Base-by-base conservation (phyloP, 805 yeast genomes). In the Metschnikowia amazonensis region DNA sequence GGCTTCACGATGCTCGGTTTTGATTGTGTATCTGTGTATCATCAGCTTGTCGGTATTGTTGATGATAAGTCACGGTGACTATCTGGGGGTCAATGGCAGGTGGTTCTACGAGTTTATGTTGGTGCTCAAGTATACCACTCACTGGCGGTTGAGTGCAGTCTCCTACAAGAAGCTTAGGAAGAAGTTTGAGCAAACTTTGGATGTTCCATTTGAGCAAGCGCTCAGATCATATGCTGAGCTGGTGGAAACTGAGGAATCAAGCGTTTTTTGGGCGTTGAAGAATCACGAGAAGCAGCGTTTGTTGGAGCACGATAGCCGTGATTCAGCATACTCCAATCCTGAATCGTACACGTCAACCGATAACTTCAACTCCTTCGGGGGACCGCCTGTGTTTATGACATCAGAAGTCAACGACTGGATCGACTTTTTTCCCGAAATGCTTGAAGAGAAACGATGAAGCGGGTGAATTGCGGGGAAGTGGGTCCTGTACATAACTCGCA, bases 91-190 rank as follows among this genome's bases (percentile, higher is more conserved):
- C 2, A 14, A 32, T 7, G 35, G 31, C 5, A 35, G 31, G 29
- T 27, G 36, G n/a, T 45, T 48, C 24, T 48, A 45, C 31, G 53
- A 50, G 23, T 48, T 50, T 30, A 50, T 50, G 53, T 24, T 48
- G 13, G 47, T 50, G 17, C 41, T 50, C 8, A 31, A 36, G 31
- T 32, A 39, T 33, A 36, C 46, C 10, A 42, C 49, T 2, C 27
- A 30, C 25, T 50, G 53, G 53, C 38, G 44, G 18, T 44, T 50
- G 30, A 45, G 53, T 29, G 47, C 34, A 10, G 42, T 21, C 5
- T 48, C 53, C 23, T 45, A 39, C 39, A 27, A 36, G 11, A 45
- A 45, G 39, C 37, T 50, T 23, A 33, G 46, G 9, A 35, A 13
- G 10, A 43, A 44, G n/a, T 29, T 50, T 18, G 45, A 40, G 34